Conservation (phyloP, 164 flowering plant genomes). For the Aristolochia fimbriata region DNA sequence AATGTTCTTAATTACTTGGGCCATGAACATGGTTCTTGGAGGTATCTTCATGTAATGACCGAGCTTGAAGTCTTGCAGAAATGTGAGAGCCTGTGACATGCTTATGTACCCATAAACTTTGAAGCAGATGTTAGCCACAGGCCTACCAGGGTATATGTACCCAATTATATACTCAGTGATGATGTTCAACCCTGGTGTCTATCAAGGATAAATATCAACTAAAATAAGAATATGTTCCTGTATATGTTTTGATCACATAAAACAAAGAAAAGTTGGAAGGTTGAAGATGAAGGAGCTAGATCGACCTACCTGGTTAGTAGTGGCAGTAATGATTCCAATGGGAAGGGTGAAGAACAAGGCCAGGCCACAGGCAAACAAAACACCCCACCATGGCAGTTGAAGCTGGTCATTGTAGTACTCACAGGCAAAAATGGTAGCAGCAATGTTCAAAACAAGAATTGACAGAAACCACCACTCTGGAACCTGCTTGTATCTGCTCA, state of each 20-base stretch:
- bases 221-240: neutral
- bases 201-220: neutral
- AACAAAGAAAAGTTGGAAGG: too few species aligned
- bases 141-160: conserved; percentile 75
- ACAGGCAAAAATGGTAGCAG: conserved; percentile 45
- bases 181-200: conserved; percentile 70
- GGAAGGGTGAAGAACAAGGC: conserved; percentile 83
- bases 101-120: conserved; percentile 88
- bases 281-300: too few species aligned
- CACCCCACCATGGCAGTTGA: conserved; percentile 92
- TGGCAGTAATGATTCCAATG: conserved; percentile 78
- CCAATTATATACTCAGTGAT: conserved; percentile 81
- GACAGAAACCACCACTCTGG: conserved; percentile 77
- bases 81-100: conserved; percentile 69
- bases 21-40: conserved; percentile 87
- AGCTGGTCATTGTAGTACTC: conserved; percentile 62
- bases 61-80: conserved; percentile 85
- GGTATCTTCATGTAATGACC: conserved; percentile 99
- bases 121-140: conserved; percentile 91
- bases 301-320: conserved; percentile 59
- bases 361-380: conserved; percentile 53
- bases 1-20: conserved; percentile 56
- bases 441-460: conserved; percentile 50
- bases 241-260: too few species aligned
- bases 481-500: conserved; percentile 60